Base-by-base conservation (phyloP, 164 flowering plant species). In the Kingdonia uniflora region DNA sequence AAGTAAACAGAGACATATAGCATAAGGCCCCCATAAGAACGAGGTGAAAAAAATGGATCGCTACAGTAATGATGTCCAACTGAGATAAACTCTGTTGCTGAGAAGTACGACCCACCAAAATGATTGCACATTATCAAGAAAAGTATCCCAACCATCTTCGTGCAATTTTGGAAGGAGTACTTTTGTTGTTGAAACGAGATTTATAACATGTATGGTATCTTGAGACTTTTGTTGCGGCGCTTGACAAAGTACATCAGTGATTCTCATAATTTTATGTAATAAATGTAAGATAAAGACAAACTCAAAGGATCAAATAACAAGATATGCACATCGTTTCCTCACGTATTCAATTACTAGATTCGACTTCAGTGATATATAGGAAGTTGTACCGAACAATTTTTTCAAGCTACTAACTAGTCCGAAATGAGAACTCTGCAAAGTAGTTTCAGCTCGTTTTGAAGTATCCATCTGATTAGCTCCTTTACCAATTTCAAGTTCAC, bases 401-500 rank as follows among this genome's bases (percentile, higher is more conserved):
- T 40, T 42, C 21, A 42, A 42, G 35, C 35, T 29, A 8, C 8
- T 3, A 4, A 42, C 17, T 14, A 19, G 20, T 22, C 5, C 33
- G 39, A 40, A 54, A 15, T 40, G 29, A 52, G 44, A 54, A 37
- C 38, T 14, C 26, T 37, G 40, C 6, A 19, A 19, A n/a, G 49
- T 22, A 14, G 40, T 11, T 53, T 25, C 20, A 15, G 11, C 12
- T 15, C 29, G 47, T 40, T 39, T 43, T 39, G 37, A 21, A 1
- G 17, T 16, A 24, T 38, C 38, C 12, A 55, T 55, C 12, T 55
- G 48, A 55, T 42, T 43, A 42, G 49, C 40, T 29, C 17, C 49
- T 25, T 1, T 54, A 25, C 21, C 23, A 23, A 12, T 23, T 19
- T 55, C 40, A 42, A n/a, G 48, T n/a, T 43, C 10, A 3, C 35